Evolutionary conservation across 768 basidiomycete species (phyloP).

Genomic region (Russula sp.): DNA sequence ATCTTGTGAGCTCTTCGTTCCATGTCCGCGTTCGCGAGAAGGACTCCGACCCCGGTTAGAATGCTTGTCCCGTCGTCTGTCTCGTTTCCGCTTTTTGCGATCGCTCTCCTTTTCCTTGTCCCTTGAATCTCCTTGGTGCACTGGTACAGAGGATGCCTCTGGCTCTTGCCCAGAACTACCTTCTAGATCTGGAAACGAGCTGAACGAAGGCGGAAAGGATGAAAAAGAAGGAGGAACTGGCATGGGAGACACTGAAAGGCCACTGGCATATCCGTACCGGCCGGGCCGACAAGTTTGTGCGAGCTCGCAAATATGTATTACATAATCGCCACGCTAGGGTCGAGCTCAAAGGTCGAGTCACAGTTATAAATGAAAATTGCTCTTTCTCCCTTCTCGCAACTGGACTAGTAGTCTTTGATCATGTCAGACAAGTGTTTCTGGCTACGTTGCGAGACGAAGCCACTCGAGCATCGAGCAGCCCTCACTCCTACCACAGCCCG

Average conservation of each 20-base stretch:
- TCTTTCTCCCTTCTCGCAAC: background rate
- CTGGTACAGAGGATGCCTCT: slow-evolving; percentile 22
- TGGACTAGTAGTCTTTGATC: background rate
- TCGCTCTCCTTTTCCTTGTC: slow-evolving; percentile 28
- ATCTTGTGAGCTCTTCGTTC: slow-evolving; percentile 1
- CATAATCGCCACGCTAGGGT: background rate
- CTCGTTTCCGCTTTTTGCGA: slow-evolving; percentile 28
- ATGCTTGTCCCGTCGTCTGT: slow-evolving; percentile 6
- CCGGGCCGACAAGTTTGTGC: background rate
- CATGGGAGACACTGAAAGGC: slow-evolving; percentile 13
- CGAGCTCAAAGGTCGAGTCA: background rate
- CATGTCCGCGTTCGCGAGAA: slow-evolving; percentile 28
- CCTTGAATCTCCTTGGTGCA: slow-evolving; percentile 22
- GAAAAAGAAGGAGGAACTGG: slow-evolving; percentile 56
- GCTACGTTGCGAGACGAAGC: slow-evolving; percentile 97
- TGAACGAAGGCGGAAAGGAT: slow-evolving; percentile 59
- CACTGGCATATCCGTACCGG: background rate
- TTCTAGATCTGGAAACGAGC: slow-evolving; percentile 63
- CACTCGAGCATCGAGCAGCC: slow-evolving; percentile 88
- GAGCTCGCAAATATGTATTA: background rate
- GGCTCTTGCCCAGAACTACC: slow-evolving; percentile 35
- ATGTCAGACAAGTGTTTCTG: slow-evolving; percentile 63
- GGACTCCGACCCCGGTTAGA: slow-evolving; percentile 7
- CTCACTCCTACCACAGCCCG: slow-evolving; percentile 90
- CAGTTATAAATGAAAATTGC: background rate